Evolutionary conservation across 1,284 basidiomycete genomes (phyloP), one percentile per base, ranked within the genome.

Genomic region (Rhizoctonia solani): DNA sequence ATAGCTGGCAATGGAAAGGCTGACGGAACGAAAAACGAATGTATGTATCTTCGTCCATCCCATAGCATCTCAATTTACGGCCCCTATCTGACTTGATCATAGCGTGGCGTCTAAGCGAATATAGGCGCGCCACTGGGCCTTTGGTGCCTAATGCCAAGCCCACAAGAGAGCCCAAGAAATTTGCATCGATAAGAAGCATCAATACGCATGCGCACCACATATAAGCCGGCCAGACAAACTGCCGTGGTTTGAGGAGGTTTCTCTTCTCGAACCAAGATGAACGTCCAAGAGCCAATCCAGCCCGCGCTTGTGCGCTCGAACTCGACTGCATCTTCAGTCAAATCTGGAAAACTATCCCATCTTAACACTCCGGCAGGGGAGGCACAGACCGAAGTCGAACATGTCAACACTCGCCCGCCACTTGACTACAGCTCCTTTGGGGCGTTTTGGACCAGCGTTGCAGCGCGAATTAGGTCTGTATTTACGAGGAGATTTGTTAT

Each of bases 401-500:
- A 4, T 11, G 30, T 39, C 27, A 47, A 63, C 11, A 23, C 61
- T 8, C 70, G 71, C 13, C 71, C 71, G 27, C 67, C 68, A 11
- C 54, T 72, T 19, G 70, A 67, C 29, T 92, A 84, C 72, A 82
- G 81, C 8, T 89, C 88, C 16, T 72, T 78, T 1, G 54, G 67
- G 4, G 83, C 82, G 1, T 87, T 91, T 71, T 68, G 72, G 8
- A 50, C 39, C 27, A 90, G 85, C 71, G 73, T 86, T 47, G 80
- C 78, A 72, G 76, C 75, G 19, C 81, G 90, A 27, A 87, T 89
- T 79, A 80, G 76, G 73, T 89, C 88, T 72, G 71, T 93, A 1
- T 92, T 88, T 87, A 92, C 90, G 9, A 82, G 79, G 67, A 81
- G 86, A 14, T 92, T 93, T 75, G 74, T 83, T 11, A 78, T 89